Base-by-base conservation (phyloP, 1,284 basidiomycete genomes). In the Sporisorium graminicola region DNA sequence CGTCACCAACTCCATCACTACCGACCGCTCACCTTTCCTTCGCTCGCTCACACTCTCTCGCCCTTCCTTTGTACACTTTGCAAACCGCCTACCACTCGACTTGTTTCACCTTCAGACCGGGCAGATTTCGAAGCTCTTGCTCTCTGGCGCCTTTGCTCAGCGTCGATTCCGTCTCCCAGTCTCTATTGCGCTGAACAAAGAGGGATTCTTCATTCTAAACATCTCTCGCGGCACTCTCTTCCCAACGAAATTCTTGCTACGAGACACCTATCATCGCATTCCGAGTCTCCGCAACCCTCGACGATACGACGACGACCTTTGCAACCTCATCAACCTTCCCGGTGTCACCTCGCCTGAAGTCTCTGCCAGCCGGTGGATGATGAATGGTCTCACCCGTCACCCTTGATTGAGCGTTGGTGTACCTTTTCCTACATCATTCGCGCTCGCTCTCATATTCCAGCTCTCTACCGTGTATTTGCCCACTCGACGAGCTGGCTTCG, bases 351-450 rank as follows among this genome's bases (percentile, higher is more conserved):
- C 35, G 24, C 22, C 54, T 47, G 6, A 47, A 31, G 42, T 27
- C 52, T 20, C 37, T 29, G 7, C 57, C 50, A 22, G 44, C 29
- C 49, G 42, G 40, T 58, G 64, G 69, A 72, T 62, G 69, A 72
- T 72, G 69, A 42, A 72, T 46, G 56, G 47, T 58, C 35, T 18
- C 55, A 12, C 50, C 42, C 42, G 5, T 66, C 60, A 37, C 18
- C 24, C 64, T 58, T 72, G 58, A 72, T 49, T 56, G 63, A 72
- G 69, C 69, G 59, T 59, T 66, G 63, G 69, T 63, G 69, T 59
- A 43, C 31, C 43, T 55, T 55, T 31, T 58, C 55, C 10, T 14
- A 33, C 68, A 65, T 61, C 68, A 60, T 31, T 29, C 58, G 63
- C 68, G 60, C 62, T 60, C 44, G 54, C 54, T 68, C 58, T 51